Evolutionary conservation across 106 monocot genomes (phyloP).

Genomic region (Apostasia ramifera): DNA sequence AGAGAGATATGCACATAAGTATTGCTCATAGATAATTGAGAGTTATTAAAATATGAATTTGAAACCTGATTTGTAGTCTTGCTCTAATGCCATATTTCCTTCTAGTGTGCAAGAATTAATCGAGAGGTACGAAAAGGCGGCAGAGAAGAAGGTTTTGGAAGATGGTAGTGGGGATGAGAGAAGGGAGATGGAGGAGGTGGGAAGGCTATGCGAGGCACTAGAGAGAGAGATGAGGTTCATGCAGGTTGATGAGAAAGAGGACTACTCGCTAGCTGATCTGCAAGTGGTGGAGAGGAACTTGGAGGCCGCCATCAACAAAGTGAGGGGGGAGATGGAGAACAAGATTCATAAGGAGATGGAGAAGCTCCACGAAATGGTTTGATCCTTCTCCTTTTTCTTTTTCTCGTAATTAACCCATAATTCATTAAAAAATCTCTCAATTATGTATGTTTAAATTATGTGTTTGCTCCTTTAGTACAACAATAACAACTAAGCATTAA

Average conservation of each 20-base stretch:
- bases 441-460: background rate
- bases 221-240: conserved; percentile 70
- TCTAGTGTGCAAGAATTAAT: conserved; percentile 50
- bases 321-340: conserved; percentile 1
- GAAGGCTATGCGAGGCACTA: conserved; percentile 47
- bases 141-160: conserved; percentile 41
- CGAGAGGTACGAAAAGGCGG: conserved; percentile 49
- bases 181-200: conserved; percentile 40
- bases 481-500: too few species aligned
- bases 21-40: too few species aligned
- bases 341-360: conserved; percentile 6
- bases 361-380: conserved; percentile 1
- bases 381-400: background rate
- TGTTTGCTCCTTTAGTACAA: too few species aligned
- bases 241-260: conserved; percentile 51
- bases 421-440: background rate
- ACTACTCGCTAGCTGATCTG: conserved; percentile 50
- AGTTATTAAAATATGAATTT: too few species aligned
- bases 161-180: conserved; percentile 40
- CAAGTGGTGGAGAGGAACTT: conserved; percentile 55
- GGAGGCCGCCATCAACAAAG: conserved; percentile 48
- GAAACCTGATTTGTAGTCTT: too few species aligned
- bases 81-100: too few species aligned
- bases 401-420: background rate
- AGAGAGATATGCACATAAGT: too few species aligned